Conservation (phyloP, 1,284 basidiomycete genomes). For the Jaminaea rosea region DNA sequence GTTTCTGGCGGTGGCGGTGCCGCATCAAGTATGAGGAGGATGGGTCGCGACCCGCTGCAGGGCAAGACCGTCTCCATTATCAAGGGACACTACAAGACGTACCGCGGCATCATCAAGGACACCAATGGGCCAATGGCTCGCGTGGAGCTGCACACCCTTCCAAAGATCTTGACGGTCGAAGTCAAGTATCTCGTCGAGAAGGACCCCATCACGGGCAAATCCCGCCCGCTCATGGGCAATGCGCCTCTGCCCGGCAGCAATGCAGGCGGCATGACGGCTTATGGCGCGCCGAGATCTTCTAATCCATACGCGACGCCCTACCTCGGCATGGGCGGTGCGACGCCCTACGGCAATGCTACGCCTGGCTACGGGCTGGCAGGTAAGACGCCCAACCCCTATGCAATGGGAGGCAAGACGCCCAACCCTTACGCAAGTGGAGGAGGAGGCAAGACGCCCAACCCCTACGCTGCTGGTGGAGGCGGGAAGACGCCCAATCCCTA, state of each 20-base stretch:
- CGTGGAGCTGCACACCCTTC: slow-evolving; percentile 82
- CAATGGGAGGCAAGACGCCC: slow-evolving; percentile 19
- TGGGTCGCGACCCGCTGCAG: slow-evolving; percentile 70
- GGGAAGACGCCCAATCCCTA: slow-evolving; percentile 30
- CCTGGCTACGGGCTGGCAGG: neutral
- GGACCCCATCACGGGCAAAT: slow-evolving; percentile 48
- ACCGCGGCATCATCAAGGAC: slow-evolving; percentile 87
- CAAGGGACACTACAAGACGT: slow-evolving; percentile 83
- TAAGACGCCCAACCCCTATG: neutral
- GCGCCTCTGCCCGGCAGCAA: neutral
- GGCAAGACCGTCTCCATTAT: slow-evolving; percentile 72
- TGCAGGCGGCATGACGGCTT: neutral
- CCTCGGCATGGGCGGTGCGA: slow-evolving; percentile 1
- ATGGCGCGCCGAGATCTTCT: neutral
- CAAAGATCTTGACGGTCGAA: slow-evolving; percentile 79
- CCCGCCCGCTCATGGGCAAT: slow-evolving; percentile 14
- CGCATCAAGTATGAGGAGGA: slow-evolving; percentile 64
- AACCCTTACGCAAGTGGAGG: slow-evolving; percentile 12
- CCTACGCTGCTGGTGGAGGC: slow-evolving; percentile 26
- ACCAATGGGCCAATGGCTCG: slow-evolving; percentile 78
- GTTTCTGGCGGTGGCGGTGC: slow-evolving; percentile 61
- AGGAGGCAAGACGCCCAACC: slow-evolving; percentile 34
- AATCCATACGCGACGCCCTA: slow-evolving; percentile 2
- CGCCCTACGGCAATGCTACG: slow-evolving; percentile 2
- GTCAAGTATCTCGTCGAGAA: slow-evolving; percentile 69